Evolutionary conservation across 2,329 filamentous ascomycete genomes (phyloP).

Genomic region (Atkinsonella hypoxylon): DNA sequence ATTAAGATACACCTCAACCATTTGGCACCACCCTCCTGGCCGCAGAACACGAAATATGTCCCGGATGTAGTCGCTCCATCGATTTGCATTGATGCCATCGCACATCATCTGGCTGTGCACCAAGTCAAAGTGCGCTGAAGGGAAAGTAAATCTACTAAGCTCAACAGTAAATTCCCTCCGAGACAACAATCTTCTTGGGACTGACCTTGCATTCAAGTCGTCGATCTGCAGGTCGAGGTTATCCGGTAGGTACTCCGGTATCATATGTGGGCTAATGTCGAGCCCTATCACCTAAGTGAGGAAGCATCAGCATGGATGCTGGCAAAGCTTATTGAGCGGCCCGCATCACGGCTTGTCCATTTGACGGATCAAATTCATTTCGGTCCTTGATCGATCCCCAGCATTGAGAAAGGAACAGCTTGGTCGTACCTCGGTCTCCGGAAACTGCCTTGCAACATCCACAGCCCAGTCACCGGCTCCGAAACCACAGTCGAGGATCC

Average conservation of each 20-base stretch:
- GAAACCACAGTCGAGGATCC: constrained; percentile 61
- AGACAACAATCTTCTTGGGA: not conserved
- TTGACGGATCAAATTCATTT: too few species aligned
- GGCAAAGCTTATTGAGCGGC: not conserved
- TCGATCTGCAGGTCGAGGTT: constrained; percentile 64
- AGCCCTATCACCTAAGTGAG: constrained; percentile 51
- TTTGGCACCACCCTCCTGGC: constrained; percentile 73
- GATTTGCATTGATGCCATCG: constrained; percentile 56
- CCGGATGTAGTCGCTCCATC: constrained; percentile 65
- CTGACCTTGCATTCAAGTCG: constrained; percentile 54
- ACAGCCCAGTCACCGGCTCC: constrained; percentile 61
- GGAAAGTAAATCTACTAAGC: constrained; percentile 48
- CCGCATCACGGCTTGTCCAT: too few species aligned
- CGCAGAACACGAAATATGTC: constrained; percentile 64
- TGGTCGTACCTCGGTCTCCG: constrained; percentile 45
- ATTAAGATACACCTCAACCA: constrained; percentile 79
- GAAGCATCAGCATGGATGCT: not conserved
- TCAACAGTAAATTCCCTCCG: not conserved
- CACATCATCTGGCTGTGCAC: constrained; percentile 67
- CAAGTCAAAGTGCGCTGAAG: constrained; percentile 63
- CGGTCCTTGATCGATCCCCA: too few species aligned
- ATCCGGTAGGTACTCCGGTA: constrained; percentile 48
- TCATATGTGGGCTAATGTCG: constrained; percentile 60
- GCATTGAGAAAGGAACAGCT: not conserved
- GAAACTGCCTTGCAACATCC: constrained; percentile 53